Conservation (phyloP, 345 rosid species). For the Populus nigra region DNA sequence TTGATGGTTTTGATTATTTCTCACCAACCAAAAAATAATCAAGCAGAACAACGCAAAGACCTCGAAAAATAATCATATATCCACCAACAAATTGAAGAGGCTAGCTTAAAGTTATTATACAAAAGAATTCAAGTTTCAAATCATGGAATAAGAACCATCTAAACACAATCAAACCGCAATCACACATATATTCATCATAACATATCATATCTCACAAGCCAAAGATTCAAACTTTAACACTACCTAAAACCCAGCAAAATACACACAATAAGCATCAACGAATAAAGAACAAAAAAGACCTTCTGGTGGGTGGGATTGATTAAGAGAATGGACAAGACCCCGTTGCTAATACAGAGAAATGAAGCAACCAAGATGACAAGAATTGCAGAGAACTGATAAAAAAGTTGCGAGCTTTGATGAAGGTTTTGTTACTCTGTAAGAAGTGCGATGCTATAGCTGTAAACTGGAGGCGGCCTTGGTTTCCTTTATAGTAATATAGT, state of each 20-base stretch:
- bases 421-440: not conserved
- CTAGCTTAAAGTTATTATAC: not conserved
- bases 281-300: not conserved
- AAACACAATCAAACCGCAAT: not conserved
- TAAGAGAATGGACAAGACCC: conserved; percentile 11
- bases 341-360: not conserved
- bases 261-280: not conserved
- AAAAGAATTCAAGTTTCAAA: not conserved
- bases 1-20: not conserved
- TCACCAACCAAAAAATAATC: not conserved
- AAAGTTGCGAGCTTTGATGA: not conserved
- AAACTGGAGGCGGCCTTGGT: conserved; percentile 16
- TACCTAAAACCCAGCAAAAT: not conserved
- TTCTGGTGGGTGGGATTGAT: not conserved
- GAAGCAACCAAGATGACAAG: conserved; percentile 13
- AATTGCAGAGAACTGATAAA: not conserved
- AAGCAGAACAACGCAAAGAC: not conserved
- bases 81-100: not conserved
- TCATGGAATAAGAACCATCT: not conserved
- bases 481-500: not conserved
- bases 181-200: not conserved
- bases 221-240: not conserved
- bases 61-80: not conserved
- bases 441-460: not conserved
- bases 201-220: not conserved